Conservation (phyloP, 805 yeast species). For the Torulaspora maleeae region DNA sequence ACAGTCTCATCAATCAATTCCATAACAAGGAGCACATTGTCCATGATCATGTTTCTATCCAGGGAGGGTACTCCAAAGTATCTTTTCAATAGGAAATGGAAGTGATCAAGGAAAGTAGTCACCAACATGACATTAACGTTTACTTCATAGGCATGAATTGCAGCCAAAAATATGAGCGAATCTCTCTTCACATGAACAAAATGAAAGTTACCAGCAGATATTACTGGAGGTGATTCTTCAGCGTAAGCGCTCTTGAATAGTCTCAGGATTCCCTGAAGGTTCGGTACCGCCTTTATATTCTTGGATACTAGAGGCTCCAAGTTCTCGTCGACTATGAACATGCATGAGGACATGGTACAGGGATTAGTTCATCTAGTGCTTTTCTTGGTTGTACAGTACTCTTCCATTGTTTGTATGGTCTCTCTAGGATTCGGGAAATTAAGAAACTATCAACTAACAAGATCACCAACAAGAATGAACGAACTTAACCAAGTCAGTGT, state of each 20-base stretch:
- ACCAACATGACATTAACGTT: constrained; percentile 21
- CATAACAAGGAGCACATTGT: constrained; percentile 68
- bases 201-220: constrained; percentile 15
- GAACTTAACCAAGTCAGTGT: neutral
- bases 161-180: constrained; percentile 24
- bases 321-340: constrained; percentile 30
- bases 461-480: neutral
- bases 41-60: constrained; percentile 57
- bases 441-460: neutral
- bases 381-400: neutral
- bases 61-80: constrained; percentile 33
- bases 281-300: constrained; percentile 27
- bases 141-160: constrained; percentile 14
- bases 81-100: constrained; percentile 24
- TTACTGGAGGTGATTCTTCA: constrained; percentile 18
- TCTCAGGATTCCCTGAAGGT: constrained; percentile 17
- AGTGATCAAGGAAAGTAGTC: constrained; percentile 26
- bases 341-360: constrained; percentile 25
- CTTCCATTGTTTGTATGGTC: no score
- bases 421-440: neutral
- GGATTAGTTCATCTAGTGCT: neutral
- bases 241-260: constrained; percentile 21
- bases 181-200: constrained; percentile 27
- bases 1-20: constrained; percentile 86
- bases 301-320: constrained; percentile 28